phyloP scores from a whole-genome alignment of 2,329 filamentous ascomycete genomes.

The Fusarium duplospermum region DNA sequence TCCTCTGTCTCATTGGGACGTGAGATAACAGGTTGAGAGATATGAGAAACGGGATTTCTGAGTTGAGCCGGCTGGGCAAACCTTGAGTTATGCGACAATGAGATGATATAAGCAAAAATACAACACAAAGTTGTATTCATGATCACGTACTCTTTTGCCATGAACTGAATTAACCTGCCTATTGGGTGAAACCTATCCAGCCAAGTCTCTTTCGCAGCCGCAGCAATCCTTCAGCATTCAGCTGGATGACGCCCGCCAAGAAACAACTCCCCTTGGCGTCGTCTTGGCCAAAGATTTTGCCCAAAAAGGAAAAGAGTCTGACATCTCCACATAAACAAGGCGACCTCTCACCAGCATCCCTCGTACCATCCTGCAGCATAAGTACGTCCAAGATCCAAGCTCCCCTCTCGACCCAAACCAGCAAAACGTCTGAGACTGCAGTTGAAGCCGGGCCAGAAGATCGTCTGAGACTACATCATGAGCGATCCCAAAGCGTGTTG shows the following conservation, averaged over 20 bases:
- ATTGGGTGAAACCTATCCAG: background rate
- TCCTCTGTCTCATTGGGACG: background rate
- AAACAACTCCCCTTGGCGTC: background rate
- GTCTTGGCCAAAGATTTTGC: background rate
- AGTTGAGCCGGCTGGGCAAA: background rate
- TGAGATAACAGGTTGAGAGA: background rate
- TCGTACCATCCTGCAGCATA: background rate
- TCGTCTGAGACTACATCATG: background rate
- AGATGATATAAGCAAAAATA: background rate
- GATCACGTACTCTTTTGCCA: background rate
- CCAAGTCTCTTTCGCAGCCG: background rate
- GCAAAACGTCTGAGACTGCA: background rate
- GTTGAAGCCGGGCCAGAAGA: no score
- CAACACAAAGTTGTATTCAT: background rate
- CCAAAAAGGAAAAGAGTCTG: background rate
- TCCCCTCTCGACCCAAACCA: background rate
- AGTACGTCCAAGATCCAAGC: background rate
- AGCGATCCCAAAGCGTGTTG: constrained; percentile 23
- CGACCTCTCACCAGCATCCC: background rate
- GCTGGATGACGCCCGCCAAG: background rate
- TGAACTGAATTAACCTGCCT: background rate
- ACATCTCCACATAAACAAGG: background rate
- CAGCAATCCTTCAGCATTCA: background rate
- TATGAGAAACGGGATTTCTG: background rate
- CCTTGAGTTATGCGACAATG: background rate